A percentile compares a stretch with the other conserved stretches of the same genome.
Conservation (phyloP, 352 stramenopile species). For the Halophytophthora polymorphica region DNA sequence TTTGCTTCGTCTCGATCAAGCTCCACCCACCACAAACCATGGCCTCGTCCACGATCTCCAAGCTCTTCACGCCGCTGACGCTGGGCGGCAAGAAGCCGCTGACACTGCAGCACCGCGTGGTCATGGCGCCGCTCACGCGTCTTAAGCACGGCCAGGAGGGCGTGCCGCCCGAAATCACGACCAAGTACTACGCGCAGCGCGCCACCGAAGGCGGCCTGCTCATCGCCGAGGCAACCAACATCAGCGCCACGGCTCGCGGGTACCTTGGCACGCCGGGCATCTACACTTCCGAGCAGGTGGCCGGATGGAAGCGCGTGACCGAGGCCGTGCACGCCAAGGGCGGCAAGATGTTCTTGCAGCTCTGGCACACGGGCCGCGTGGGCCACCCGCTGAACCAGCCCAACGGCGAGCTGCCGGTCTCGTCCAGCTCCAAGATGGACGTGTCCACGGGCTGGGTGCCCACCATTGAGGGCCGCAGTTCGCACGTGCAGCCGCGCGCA, state of each 20-base stretch:
- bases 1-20: constrained; percentile 3
- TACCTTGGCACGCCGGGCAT: constrained; percentile 43
- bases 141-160: constrained; percentile 28
- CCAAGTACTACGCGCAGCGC: constrained; percentile 38
- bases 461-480: constrained; percentile 33
- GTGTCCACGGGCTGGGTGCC: constrained; percentile 13
- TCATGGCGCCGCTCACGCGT: constrained; percentile 54
- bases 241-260: constrained; percentile 28
- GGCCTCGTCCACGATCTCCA: constrained; percentile 17
- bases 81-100: constrained; percentile 36
- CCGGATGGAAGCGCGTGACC: constrained; percentile 48
- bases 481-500: constrained; percentile 44
- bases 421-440: constrained; percentile 38
- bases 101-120: constrained; percentile 48
- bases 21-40: constrained; percentile 8
- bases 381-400: constrained; percentile 34
- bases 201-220: constrained; percentile 42
- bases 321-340: constrained; percentile 58
- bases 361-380: constrained; percentile 30
- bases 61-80: constrained; percentile 29
- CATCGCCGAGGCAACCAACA: constrained; percentile 53
- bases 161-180: constrained; percentile 33
- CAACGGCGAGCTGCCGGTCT: constrained; percentile 43
- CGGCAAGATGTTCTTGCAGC: constrained; percentile 30
- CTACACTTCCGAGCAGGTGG: constrained; percentile 40